Percentiles rank a stretch among this genome's conserved stretches.
These are phyloP conservation scores for Tolypocladium cylindrosporum DNA, from an alignment of 2,329 filamentous ascomycete species.

Conservation along the genomic window DNA sequence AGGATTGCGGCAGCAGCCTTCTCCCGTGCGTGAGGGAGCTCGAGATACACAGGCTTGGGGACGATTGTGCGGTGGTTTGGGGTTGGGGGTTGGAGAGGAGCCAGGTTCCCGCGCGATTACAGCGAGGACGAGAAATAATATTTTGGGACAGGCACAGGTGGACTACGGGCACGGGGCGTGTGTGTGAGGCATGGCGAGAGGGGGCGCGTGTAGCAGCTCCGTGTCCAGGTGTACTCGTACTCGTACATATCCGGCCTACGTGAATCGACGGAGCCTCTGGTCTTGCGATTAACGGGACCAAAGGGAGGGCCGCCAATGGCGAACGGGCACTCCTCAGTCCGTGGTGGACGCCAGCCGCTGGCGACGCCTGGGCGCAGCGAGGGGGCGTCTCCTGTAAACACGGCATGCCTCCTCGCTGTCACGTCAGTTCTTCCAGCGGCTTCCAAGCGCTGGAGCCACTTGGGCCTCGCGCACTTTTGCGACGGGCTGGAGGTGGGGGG, in stretches of 20 bases:
- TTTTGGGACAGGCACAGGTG: constrained; percentile 20
- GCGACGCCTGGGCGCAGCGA: background rate
- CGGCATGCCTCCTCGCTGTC: background rate
- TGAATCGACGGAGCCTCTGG: constrained; percentile 16
- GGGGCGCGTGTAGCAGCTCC: constrained; percentile 15
- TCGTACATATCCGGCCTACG: constrained; percentile 8
- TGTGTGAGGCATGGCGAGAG: constrained; percentile 10
- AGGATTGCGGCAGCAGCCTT: constrained; percentile 13
- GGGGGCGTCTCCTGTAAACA: background rate
- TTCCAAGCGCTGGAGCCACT: constrained; percentile 7
- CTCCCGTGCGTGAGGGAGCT: constrained; percentile 4
- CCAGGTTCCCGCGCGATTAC: constrained; percentile 6
- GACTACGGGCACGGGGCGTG: constrained; percentile 5
- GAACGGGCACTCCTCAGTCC: background rate
- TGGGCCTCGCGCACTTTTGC: constrained; percentile 1
- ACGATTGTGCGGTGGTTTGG: constrained; percentile 1
- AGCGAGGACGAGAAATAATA: constrained; percentile 28
- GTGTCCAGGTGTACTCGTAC: constrained; percentile 7
- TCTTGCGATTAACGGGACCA: constrained; percentile 21
- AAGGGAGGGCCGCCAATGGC: constrained; percentile 1
- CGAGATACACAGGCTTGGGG: background rate
- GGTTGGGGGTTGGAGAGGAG: constrained; percentile 4
- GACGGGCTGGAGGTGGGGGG: constrained; percentile 3
- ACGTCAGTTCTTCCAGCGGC: constrained; percentile 8
- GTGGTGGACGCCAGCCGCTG: background rate